phyloP scores from a whole-genome alignment of 208 protist genomes.

The Leishmania amazonensis region DNA sequence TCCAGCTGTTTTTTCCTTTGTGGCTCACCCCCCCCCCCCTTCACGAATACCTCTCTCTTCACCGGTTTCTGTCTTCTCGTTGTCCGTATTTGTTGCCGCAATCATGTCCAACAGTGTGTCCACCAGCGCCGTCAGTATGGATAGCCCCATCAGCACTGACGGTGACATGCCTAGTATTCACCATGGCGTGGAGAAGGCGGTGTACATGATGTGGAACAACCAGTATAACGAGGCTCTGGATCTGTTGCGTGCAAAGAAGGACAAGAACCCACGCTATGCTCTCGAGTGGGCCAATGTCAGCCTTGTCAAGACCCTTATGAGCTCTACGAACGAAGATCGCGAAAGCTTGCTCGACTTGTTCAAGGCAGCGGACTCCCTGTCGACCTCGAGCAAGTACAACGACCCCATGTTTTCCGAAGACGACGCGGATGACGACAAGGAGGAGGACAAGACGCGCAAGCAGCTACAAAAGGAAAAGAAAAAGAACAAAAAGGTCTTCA shows the following conservation, averaged over 20 bases:
- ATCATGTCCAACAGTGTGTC: constrained; percentile 19
- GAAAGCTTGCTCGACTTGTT: constrained; percentile 72
- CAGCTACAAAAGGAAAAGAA: constrained; percentile 24
- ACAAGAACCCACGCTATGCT: constrained; percentile 79
- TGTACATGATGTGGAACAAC: constrained; percentile 86
- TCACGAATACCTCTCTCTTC: neutral
- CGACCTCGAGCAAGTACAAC: constrained; percentile 73
- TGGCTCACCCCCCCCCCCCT: neutral
- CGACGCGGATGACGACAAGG: constrained; percentile 18
- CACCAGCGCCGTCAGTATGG: constrained; percentile 26
- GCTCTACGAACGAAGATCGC: constrained; percentile 76
- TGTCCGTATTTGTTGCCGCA: neutral
- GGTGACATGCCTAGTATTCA: constrained; percentile 44
- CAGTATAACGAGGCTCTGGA: constrained; percentile 67
- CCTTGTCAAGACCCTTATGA: constrained; percentile 84
- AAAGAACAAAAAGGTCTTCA: constrained; percentile 64
- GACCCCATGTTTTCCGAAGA: constrained; percentile 65
- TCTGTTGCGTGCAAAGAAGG: constrained; percentile 64
- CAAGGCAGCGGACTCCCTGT: constrained; percentile 77
- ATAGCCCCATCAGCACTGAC: constrained; percentile 38
- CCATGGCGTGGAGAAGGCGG: constrained; percentile 52
- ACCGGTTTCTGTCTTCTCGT: neutral
- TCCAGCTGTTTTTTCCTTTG: neutral
- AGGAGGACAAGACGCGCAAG: constrained; percentile 18
- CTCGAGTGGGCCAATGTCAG: constrained; percentile 82